phyloP scores from a whole-genome alignment of 176 grass and related monocot genomes.

The Aegilops speltoides region DNA sequence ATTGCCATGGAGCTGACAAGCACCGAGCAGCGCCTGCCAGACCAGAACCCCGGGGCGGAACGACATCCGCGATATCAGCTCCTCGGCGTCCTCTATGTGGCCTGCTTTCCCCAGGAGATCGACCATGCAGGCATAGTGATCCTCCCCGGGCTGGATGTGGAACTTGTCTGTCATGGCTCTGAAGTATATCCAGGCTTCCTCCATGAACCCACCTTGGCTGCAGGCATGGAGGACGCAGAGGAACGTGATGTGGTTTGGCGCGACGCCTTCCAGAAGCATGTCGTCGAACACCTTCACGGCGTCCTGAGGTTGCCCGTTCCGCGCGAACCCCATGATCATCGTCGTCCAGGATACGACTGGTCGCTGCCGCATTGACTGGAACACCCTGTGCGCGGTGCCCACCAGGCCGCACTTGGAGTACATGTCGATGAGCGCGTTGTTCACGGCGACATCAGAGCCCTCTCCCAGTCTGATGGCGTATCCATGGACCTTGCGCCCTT shows the following conservation, averaged over 20 bases:
- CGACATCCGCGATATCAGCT: slow-evolving; percentile 50
- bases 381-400: slow-evolving; percentile 31
- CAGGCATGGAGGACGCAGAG: slow-evolving; percentile 52
- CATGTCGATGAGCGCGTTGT: slow-evolving; percentile 63
- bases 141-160: slow-evolving; percentile 39
- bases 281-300: slow-evolving; percentile 43
- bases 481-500: slow-evolving; percentile 48
- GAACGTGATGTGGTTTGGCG: slow-evolving; percentile 51
- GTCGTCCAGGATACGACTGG: slow-evolving; percentile 43
- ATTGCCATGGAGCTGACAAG: slow-evolving; percentile 44
- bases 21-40: slow-evolving; percentile 52
- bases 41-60: slow-evolving; percentile 42
- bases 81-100: slow-evolving; percentile 41
- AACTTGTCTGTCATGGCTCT: slow-evolving; percentile 47
- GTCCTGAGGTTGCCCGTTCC: slow-evolving; percentile 34
- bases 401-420: slow-evolving; percentile 49
- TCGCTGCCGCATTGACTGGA: slow-evolving; percentile 39
- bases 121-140: slow-evolving; percentile 70
- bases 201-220: slow-evolving; percentile 52
- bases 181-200: slow-evolving; percentile 60
- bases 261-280: slow-evolving; percentile 36
- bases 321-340: slow-evolving; percentile 62
- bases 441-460: slow-evolving; percentile 28
- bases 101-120: slow-evolving; percentile 67
- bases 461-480: slow-evolving; percentile 49